Evolutionary conservation across 148 eudicot species (phyloP).

Genomic region (Nepenthes mirabilis): DNA sequence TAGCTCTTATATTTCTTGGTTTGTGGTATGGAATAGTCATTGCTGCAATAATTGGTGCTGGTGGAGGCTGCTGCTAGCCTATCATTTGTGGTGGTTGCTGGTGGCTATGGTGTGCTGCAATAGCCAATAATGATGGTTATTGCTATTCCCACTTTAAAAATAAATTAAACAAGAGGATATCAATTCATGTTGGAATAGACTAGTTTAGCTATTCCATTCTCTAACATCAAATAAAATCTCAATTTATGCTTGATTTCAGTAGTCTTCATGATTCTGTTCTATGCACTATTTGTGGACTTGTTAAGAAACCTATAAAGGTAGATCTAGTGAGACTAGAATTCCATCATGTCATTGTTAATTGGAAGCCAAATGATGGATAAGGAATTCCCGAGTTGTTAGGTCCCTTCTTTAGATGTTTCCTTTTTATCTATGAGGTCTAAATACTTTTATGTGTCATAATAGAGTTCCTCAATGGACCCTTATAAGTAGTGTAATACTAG

Average conservation of each 20-base stretch:
- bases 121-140: too few relatives aligned
- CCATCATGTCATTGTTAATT: conserved; percentile 59
- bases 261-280: conserved; percentile 4
- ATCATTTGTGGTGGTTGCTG: too few relatives aligned
- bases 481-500: background rate
- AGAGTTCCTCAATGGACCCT: background rate
- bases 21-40: too few relatives aligned
- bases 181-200: too few relatives aligned
- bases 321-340: conserved; percentile 67
- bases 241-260: conserved; percentile 4
- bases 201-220: too few relatives aligned
- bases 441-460: too few relatives aligned
- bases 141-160: too few relatives aligned
- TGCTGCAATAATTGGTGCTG: too few relatives aligned
- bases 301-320: conserved; percentile 48
- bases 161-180: background rate
- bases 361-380: conserved; percentile 59
- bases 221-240: background rate
- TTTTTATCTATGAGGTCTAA: background rate
- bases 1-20: too few relatives aligned
- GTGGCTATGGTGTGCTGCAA: too few relatives aligned
- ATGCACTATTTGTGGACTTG: conserved; percentile 59
- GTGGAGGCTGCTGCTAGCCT: too few relatives aligned
- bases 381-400: conserved; percentile 54
- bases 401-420: conserved; percentile 4